Evolutionary conservation across 2,329 filamentous ascomycete genomes (phyloP), one percentile per base, ranked within the genome.

Genomic region (Alternaria brassicae): DNA sequence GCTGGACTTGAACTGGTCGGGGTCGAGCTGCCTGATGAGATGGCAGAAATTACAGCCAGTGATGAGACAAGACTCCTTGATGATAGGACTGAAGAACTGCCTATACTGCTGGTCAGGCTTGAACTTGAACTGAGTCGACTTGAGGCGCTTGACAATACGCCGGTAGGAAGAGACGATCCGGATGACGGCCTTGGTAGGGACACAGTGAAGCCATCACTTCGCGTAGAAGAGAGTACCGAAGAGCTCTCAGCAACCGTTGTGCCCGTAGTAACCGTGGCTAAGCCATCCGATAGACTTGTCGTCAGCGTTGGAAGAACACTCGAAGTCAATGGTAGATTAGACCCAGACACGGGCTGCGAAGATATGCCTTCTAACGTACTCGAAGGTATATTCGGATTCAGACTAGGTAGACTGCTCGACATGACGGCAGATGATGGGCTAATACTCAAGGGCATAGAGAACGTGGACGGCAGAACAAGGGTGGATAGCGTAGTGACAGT

Each of bases 301-400:
- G 56, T 57, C n/a, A n/a, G 54, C 34, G 53, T 61, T 32, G 37
- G 21, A 25, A 21, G 9, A 27, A 15, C 25, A 28, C 13, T 58
- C 3, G 45, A 42, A 27, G 21, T 48, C 4, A 13, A 2, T 3
- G 39, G 12, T 17, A 47, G 7, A 13, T 13, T 17, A n/a, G 27
- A 10, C 6, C 12, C 13, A 0, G 45, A 21, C 13, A 8, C 15
- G 27, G 13, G 23, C 10, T 5, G 45, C 9, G 36, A 28, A 25
- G 34, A 9, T 1, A 12, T 37, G 28, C 34, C 28, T 3, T 27
- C 44, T 17, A 19, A 34, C 2, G 28, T 37, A 17, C 42, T 53
- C 10, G 41, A 49, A 3, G 40, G 23, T 25, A n/a, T 44, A 5
- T 2, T 53, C n/a, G 30, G 21, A 9, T 1, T 21, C 27, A 19